phyloP scores from a whole-genome alignment of 306 rosid genomes.

The Senna siamea region DNA sequence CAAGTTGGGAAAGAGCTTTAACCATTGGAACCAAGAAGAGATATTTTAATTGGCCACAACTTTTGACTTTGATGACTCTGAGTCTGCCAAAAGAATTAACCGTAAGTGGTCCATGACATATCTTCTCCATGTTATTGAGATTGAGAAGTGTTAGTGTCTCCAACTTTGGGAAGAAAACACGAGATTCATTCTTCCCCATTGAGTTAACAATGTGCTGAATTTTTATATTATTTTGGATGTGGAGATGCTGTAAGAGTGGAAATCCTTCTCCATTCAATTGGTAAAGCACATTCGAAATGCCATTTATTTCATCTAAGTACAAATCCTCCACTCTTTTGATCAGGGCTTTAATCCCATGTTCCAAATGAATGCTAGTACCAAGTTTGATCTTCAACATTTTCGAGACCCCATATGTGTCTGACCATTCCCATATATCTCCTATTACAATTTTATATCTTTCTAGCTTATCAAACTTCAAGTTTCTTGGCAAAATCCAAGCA shows the following conservation, averaged over 20 bases:
- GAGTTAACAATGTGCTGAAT: background rate
- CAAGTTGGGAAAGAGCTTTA: background rate
- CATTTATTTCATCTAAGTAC: slow-evolving; percentile 33
- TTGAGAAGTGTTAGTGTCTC: background rate
- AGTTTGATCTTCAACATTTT: slow-evolving; percentile 38
- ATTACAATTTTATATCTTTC: background rate
- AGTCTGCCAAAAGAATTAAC: background rate
- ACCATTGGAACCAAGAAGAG: slow-evolving; percentile 12
- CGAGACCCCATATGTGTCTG: background rate
- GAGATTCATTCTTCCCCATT: background rate
- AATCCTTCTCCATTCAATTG: slow-evolving; percentile 9
- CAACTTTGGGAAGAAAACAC: background rate
- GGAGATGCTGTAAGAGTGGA: slow-evolving; percentile 35
- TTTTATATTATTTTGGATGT: background rate
- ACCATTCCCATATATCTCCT: background rate
- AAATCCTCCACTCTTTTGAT: slow-evolving; percentile 36
- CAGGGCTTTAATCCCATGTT: slow-evolving; percentile 26
- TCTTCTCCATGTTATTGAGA: background rate
- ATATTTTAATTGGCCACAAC: background rate
- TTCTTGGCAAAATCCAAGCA: background rate
- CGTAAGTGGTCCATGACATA: background rate
- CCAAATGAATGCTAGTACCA: background rate
- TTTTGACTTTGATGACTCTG: background rate
- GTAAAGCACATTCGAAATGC: slow-evolving; percentile 2
- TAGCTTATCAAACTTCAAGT: background rate